A percentile compares a stretch with the other conserved stretches of the same genome.
These are phyloP conservation scores for Ichthyophthirius multifiliis DNA, from an alignment of 169 alveolate genomes.

Conservation along the genomic window DNA sequence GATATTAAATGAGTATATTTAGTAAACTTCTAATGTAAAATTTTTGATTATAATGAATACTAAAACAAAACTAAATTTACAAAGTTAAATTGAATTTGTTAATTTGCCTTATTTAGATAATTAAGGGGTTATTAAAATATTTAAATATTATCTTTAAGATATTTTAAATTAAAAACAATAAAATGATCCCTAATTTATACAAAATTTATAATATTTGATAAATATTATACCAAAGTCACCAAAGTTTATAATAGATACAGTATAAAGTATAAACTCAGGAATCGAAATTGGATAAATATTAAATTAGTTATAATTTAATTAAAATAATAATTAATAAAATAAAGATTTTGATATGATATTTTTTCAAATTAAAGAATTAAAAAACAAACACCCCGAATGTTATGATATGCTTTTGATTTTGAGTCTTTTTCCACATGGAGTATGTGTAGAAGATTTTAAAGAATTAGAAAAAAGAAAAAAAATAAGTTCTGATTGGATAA, in stretches of 20 bases:
- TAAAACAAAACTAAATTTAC: not conserved
- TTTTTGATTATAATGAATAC: not conserved
- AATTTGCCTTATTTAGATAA: not conserved
- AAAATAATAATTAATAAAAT: not conserved
- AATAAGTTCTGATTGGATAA: not conserved
- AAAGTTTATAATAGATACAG: not conserved
- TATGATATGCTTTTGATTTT: not conserved
- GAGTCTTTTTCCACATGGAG: constrained; percentile 1
- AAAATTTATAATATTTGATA: not conserved
- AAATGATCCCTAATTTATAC: not conserved
- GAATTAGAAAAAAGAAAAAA: not conserved
- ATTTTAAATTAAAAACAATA: not conserved
- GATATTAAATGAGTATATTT: not conserved
- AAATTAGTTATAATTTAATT: not conserved
- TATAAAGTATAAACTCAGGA: not conserved
- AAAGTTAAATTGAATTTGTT: not conserved
- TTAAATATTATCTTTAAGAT: not conserved
- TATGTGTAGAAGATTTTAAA: constrained; percentile 1
- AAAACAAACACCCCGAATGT: not conserved
- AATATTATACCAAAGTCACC: not conserved
- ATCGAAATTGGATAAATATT: not conserved
- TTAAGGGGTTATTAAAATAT: not conserved
- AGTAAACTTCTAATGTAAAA: not conserved
- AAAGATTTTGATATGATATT: not conserved
- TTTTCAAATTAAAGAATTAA: not conserved